Conservation (phyloP, 345 rosid genomes). For the Viola odorata region DNA sequence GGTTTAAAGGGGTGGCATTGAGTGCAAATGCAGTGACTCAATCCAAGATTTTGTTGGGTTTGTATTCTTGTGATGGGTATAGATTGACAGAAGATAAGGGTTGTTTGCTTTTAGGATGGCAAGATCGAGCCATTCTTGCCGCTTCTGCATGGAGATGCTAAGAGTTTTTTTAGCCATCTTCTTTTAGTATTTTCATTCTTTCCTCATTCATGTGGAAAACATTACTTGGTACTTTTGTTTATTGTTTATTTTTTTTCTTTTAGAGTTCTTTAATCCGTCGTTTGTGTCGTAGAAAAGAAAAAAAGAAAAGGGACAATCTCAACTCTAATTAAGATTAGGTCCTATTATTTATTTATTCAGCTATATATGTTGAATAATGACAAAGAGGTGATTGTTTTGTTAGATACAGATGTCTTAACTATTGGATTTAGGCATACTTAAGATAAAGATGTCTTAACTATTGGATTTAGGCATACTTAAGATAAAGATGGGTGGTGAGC, state of each 20-base stretch:
- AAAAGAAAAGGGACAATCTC: too few species aligned
- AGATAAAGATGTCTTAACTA: not conserved
- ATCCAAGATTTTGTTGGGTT: conserved; percentile 48
- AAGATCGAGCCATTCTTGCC: conserved; percentile 50
- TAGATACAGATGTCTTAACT: not conserved
- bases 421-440: not conserved
- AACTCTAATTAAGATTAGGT: not conserved
- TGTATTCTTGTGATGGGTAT: conserved; percentile 62
- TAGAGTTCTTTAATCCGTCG: too few species aligned
- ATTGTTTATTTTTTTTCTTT: too few species aligned
- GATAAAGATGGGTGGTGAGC: too few species aligned
- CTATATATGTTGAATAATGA: not conserved
- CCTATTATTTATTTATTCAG: not conserved
- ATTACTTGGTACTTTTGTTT: too few species aligned
- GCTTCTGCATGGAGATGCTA: conserved; percentile 69
- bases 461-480: not conserved
- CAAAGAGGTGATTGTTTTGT: not conserved
- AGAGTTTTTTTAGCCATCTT: not conserved
- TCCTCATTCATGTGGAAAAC: too few species aligned
- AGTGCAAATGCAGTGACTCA: conserved; percentile 67
- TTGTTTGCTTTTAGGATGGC: conserved; percentile 69
- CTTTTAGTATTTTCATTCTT: too few species aligned
- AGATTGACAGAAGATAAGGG: conserved; percentile 66
- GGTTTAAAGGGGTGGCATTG: conserved; percentile 48
- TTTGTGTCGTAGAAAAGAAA: too few species aligned